Conservation (phyloP, 495 filamentous ascomycete species). For the Schizothecium vesticola region DNA sequence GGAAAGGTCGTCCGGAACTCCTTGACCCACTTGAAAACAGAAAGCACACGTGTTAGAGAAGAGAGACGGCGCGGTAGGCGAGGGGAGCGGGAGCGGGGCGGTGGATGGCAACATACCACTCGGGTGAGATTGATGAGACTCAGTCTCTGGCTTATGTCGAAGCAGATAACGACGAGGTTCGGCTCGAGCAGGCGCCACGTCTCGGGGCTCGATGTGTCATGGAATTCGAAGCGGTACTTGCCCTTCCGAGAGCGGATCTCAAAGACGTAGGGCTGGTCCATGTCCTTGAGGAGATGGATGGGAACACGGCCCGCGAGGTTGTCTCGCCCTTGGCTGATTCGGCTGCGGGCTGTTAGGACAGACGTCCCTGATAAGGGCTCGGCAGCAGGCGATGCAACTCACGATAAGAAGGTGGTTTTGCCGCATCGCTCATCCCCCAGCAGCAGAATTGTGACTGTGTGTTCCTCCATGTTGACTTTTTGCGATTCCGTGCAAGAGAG, state of each 20-base stretch:
- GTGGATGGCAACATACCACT: conserved; percentile 39
- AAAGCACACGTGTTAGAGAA: conserved; percentile 12
- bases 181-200: conserved; percentile 70
- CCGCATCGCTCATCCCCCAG: conserved; percentile 77
- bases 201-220: conserved; percentile 69
- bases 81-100: neutral
- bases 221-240: conserved; percentile 68
- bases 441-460: conserved; percentile 64
- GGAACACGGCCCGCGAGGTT: conserved; percentile 30
- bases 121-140: conserved; percentile 58
- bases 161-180: conserved; percentile 72
- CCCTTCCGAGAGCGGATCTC: conserved; percentile 57
- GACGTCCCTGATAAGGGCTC: neutral
- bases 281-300: conserved; percentile 60
- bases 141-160: conserved; percentile 64
- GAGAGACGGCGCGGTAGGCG: neutral
- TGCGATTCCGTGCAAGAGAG: neutral
- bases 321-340: conserved; percentile 43
- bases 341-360: conserved; percentile 28
- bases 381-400: conserved; percentile 33
- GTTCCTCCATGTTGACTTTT: conserved; percentile 33
- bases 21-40: conserved; percentile 56
- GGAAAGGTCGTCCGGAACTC: conserved; percentile 60
- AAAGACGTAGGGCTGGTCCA: conserved; percentile 80
- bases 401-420: conserved; percentile 88